A percentile compares a stretch with the other conserved stretches of the same genome.
Conservation (phyloP, 2,329 filamentous ascomycete genomes). For the Alternaria sp. region DNA sequence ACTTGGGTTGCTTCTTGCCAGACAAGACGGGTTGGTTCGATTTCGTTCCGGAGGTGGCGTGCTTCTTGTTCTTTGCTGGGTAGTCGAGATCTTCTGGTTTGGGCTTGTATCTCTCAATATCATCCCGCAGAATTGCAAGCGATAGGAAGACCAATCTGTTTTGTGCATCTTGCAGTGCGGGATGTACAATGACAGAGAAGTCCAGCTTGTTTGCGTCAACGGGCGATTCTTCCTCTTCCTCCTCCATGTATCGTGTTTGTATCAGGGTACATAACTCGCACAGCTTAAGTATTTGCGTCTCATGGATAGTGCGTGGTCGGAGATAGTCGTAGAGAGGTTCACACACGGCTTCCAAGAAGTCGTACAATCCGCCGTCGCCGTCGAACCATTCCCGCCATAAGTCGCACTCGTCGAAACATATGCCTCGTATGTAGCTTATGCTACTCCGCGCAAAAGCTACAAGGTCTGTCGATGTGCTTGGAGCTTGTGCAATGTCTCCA, state of each 20-base stretch:
- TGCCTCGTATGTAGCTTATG: slow-evolving; percentile 71
- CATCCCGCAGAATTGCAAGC: slow-evolving; percentile 69
- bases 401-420: slow-evolving; percentile 73
- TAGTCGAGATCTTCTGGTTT: slow-evolving; percentile 73
- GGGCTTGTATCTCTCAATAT: slow-evolving; percentile 72
- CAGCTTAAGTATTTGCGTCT: slow-evolving; percentile 71
- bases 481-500: slow-evolving; percentile 64
- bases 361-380: slow-evolving; percentile 68
- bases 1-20: slow-evolving; percentile 61
- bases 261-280: slow-evolving; percentile 73
- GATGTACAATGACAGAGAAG: slow-evolving; percentile 69
- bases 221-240: slow-evolving; percentile 59
- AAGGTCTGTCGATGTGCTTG: slow-evolving; percentile 69
- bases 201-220: slow-evolving; percentile 65
- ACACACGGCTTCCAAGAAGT: slow-evolving; percentile 72
- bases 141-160: slow-evolving; percentile 72
- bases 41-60: slow-evolving; percentile 53
- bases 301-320: slow-evolving; percentile 71
- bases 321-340: slow-evolving; percentile 74
- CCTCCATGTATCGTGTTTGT: slow-evolving; percentile 70
- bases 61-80: slow-evolving; percentile 61
- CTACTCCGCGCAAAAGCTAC: slow-evolving; percentile 70
- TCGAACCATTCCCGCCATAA: slow-evolving; percentile 74
- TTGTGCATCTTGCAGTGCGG: slow-evolving; percentile 73
- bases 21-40: slow-evolving; percentile 59